These are phyloP conservation scores for Cyclotella cryptica DNA, from an alignment of 108 stramenopile species.

Conservation along the genomic window DNA sequence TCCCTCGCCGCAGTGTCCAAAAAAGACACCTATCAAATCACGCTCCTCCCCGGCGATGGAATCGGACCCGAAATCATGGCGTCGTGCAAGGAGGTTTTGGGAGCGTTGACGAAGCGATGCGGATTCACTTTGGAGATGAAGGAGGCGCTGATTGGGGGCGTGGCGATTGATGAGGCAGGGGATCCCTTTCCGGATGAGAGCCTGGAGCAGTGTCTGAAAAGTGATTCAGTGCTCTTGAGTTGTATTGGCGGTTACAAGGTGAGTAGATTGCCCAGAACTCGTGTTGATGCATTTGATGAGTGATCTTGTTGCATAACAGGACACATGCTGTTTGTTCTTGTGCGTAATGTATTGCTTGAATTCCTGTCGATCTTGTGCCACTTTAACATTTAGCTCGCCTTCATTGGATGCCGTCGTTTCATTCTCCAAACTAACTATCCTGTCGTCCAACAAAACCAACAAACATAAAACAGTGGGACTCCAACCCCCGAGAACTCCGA, in stretches of 20 bases:
- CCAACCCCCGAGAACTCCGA: constrained; percentile 92
- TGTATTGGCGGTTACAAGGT: constrained; percentile 97
- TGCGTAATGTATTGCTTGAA: no score
- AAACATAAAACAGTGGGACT: constrained; percentile 77
- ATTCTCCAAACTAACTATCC: neutral
- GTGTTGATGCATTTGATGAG: neutral
- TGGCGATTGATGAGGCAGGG: constrained; percentile 91
- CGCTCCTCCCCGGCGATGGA: constrained; percentile 92
- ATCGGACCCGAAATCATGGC: constrained; percentile 95
- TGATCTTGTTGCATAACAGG: neutral
- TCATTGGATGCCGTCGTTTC: no score
- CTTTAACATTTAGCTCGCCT: no score
- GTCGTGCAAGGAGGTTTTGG: constrained; percentile 84
- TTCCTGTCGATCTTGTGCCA: no score
- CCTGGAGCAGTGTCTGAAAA: constrained; percentile 80
- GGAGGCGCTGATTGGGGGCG: constrained; percentile 96
- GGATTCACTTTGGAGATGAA: constrained; percentile 89
- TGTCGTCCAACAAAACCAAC: neutral
- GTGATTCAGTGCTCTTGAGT: constrained; percentile 94
- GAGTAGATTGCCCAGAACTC: neutral
- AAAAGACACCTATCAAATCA: constrained; percentile 84
- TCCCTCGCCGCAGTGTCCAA: constrained; percentile 72
- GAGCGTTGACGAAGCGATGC: constrained; percentile 63
- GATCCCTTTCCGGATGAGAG: constrained; percentile 96
- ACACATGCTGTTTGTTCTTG: neutral